Evolutionary conservation across 2,329 filamentous ascomycete species (phyloP).

Genomic region (Beauveria brongniartii): DNA sequence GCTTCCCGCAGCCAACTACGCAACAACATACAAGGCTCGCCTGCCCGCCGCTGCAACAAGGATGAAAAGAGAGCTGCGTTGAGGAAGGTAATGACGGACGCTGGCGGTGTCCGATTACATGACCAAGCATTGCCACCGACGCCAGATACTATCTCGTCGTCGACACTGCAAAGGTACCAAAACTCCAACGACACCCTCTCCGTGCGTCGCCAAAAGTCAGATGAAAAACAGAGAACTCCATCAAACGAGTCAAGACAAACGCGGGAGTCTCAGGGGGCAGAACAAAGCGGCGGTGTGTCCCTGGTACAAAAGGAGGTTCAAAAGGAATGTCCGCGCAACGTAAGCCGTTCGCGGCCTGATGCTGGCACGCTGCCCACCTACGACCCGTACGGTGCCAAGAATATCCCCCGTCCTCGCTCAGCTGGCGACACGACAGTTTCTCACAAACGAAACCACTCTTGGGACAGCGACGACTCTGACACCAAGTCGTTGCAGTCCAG

Average conservation of each 20-base stretch:
- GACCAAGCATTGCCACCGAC: constrained; percentile 46
- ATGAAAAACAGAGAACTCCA: constrained; percentile 20
- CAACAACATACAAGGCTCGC: constrained; percentile 15
- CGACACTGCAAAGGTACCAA: constrained; percentile 42
- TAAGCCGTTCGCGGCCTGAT: not conserved
- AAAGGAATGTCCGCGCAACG: not conserved
- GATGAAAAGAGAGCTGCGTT: constrained; percentile 41
- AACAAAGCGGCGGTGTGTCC: constrained; percentile 7
- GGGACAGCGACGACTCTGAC: constrained; percentile 37
- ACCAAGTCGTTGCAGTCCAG: constrained; percentile 38
- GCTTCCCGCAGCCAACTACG: not conserved
- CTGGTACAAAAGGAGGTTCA: not conserved
- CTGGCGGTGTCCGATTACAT: constrained; percentile 31
- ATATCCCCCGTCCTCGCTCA: constrained; percentile 37
- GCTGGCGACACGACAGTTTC: constrained; percentile 38
- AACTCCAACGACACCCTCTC: constrained; percentile 42
- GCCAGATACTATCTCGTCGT: constrained; percentile 51
- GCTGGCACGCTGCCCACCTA: not conserved
- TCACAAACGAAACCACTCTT: constrained; percentile 30
- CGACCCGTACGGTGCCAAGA: constrained; percentile 12
- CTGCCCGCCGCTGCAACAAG: constrained; percentile 24
- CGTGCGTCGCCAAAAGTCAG: constrained; percentile 20
- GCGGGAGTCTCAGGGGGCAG: not conserved
- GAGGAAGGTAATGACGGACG: constrained; percentile 41
- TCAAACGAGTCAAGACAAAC: not conserved